Percentiles rank a stretch among this genome's conserved stretches.
Conservation (phyloP, 768 basidiomycete genomes). For the Tylopilus vinaceipallidus region DNA sequence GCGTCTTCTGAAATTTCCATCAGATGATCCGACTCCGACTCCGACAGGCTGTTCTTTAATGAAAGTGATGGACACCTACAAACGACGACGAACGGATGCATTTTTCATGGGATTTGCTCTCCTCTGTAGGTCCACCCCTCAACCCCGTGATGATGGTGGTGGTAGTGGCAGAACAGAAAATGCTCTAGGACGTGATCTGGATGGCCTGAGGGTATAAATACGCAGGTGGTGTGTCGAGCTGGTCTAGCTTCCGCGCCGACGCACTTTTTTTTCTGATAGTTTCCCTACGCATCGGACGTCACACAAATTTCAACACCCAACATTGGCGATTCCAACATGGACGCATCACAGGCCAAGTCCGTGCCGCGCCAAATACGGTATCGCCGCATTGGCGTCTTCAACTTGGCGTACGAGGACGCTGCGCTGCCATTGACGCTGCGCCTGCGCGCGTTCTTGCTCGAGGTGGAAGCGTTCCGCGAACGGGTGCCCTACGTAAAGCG, state of each 20-base stretch:
- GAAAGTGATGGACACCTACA: constrained; percentile 12
- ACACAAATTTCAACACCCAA: too few species aligned
- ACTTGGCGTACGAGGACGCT: constrained; percentile 20
- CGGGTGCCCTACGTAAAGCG: constrained; percentile 2
- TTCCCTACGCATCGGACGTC: not conserved
- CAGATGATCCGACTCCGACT: not conserved
- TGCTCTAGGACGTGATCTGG: not conserved
- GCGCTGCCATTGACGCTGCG: not conserved
- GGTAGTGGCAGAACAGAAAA: constrained; percentile 4
- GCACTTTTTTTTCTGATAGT: not conserved
- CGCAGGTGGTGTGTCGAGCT: not conserved
- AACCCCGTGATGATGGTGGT: not conserved
- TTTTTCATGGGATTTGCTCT: constrained; percentile 1
- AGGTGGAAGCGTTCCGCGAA: not conserved
- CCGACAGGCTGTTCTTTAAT: not conserved
- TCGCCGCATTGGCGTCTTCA: constrained; percentile 22
- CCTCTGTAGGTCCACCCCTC: not conserved
- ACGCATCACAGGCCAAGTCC: not conserved
- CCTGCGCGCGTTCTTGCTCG: constrained; percentile 2
- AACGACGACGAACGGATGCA: not conserved
- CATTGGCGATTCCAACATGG: not conserved
- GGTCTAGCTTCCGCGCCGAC: too few species aligned
- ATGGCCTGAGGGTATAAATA: constrained; percentile 24
- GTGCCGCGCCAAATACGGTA: constrained; percentile 6
- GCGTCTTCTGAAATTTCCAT: constrained; percentile 9